Conservation (phyloP, 2,329 filamentous ascomycete species). For the Claviceps digitariae region DNA sequence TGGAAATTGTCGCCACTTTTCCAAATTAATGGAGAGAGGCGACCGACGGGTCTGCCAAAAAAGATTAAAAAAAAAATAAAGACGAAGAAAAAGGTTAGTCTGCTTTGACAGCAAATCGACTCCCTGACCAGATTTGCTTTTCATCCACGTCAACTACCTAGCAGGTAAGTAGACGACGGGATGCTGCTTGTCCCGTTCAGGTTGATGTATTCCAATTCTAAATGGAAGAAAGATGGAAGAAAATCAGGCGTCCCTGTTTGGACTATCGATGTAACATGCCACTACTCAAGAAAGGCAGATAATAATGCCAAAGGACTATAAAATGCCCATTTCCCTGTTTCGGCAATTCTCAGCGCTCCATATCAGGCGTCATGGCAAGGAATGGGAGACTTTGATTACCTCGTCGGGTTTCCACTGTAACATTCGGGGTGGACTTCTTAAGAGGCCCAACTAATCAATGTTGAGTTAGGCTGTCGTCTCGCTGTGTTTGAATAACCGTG, state of each 20-base stretch:
- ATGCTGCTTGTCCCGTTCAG: no score
- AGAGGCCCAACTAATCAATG: background rate
- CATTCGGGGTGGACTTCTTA: background rate
- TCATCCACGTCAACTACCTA: no score
- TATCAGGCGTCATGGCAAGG: background rate
- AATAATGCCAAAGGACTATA: background rate
- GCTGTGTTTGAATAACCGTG: background rate
- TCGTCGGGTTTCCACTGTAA: background rate
- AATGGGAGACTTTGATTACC: background rate
- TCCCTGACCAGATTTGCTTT: no score
- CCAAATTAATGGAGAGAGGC: no score
- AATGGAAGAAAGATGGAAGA: no score
- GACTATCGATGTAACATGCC: background rate
- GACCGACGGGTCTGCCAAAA: no score
- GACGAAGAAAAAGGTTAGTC: no score
- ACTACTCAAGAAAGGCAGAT: background rate
- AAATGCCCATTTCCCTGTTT: background rate
- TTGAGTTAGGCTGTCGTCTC: background rate
- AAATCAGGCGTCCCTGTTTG: background rate
- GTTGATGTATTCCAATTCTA: no score
- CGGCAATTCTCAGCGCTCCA: background rate
- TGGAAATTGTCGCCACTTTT: background rate
- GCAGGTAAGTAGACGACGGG: no score
- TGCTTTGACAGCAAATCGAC: no score
- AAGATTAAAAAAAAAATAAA: no score